A percentile compares a stretch with the other conserved stretches of the same genome.
phyloP scores from a whole-genome alignment of 202 grass and related monocot species.

The Digitaria exilis region DNA sequence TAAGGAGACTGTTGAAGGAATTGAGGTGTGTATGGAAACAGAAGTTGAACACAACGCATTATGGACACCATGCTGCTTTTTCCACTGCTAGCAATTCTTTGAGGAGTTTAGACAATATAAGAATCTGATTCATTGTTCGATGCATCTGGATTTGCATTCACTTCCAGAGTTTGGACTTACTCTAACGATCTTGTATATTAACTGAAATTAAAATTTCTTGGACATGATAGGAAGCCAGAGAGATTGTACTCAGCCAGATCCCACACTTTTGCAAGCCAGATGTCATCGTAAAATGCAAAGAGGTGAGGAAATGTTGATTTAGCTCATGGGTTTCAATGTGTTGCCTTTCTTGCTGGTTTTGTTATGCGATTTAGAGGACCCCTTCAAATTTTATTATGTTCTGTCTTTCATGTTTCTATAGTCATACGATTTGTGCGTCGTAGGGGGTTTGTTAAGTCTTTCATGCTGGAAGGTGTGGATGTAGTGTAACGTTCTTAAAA shows the following conservation, averaged over 20 bases:
- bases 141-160: not conserved
- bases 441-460: not conserved
- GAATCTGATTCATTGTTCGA: not conserved
- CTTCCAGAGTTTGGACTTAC: not conserved
- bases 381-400: not conserved
- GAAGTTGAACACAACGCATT: not conserved
- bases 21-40: conserved; percentile 76
- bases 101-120: not conserved
- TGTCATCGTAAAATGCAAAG: conserved; percentile 74
- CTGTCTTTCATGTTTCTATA: conserved; percentile 14
- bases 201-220: conserved; percentile 35
- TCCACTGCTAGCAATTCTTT: not conserved
- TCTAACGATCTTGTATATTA: conserved; percentile 14
- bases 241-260: conserved; percentile 81
- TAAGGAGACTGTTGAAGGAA: conserved; percentile 99
- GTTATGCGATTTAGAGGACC: not conserved
- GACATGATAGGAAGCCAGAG: conserved; percentile 73
- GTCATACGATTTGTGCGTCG: not conserved
- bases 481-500: not conserved
- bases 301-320: conserved; percentile 56
- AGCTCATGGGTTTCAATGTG: not conserved
- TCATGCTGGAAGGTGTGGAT: not conserved
- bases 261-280: conserved; percentile 76
- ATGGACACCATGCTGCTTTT: not conserved
- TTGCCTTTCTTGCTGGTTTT: not conserved